Evolutionary conservation across 208 protist genomes (phyloP).

Genomic region (Sergeia podlipaevii): DNA sequence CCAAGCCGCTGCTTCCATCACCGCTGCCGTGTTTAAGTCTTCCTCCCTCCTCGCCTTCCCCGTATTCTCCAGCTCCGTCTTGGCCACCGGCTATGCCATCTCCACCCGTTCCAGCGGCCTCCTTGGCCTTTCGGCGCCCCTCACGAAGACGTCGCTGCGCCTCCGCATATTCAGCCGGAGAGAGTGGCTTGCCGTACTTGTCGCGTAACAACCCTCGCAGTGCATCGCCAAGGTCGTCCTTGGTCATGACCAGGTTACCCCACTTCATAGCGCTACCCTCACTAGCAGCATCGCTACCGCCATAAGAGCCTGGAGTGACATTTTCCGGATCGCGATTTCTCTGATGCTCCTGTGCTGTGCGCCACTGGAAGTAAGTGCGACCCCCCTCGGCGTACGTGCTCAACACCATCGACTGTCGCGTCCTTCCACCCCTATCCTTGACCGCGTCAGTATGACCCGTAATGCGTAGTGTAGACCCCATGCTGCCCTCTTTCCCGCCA

Average conservation of each 20-base stretch:
- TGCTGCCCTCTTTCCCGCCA: background rate
- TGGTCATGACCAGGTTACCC: too few relatives aligned
- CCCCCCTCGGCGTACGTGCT: conserved; percentile 3
- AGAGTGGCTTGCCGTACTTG: conserved; percentile 36
- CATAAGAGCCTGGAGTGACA: background rate
- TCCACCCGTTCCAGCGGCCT: background rate
- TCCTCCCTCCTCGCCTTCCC: too few relatives aligned
- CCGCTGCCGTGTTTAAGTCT: background rate
- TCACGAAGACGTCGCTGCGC: conserved; percentile 25
- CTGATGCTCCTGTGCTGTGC: background rate
- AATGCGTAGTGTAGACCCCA: conserved; percentile 1
- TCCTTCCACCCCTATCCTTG: too few relatives aligned
- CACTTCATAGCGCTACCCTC: too few relatives aligned
- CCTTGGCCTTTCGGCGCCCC: conserved; percentile 7
- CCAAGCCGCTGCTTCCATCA: too few relatives aligned
- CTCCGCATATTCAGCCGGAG: conserved; percentile 19
- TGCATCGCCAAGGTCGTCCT: background rate
- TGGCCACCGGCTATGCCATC: background rate
- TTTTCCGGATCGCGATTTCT: background rate
- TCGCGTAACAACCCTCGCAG: conserved; percentile 22
- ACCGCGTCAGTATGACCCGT: too few relatives aligned
- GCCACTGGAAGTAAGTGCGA: conserved; percentile 1
- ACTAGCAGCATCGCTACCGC: background rate
- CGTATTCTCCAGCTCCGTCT: background rate
- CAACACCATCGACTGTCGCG: conserved; percentile 4